Percentiles rank a stretch among this genome's conserved stretches.
These are phyloP conservation scores for Ustilago loliicola DNA, from an alignment of 1,284 basidiomycete genomes.

Conservation along the genomic window DNA sequence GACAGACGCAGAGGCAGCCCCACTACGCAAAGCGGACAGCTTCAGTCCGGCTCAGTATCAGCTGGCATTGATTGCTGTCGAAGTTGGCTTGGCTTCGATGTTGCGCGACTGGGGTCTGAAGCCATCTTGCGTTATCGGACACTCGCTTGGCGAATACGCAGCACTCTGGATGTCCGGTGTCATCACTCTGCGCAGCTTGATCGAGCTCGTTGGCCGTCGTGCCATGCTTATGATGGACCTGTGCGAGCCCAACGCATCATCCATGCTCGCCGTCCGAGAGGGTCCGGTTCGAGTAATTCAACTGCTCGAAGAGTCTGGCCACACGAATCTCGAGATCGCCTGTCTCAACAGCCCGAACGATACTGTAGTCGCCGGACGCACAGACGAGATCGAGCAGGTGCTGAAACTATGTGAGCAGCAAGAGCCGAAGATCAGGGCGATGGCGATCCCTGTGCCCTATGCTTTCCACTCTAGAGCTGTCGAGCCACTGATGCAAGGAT, in stretches of 20 bases:
- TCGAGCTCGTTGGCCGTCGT: constrained; percentile 47
- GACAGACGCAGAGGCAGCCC: neutral
- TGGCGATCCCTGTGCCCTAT: constrained; percentile 52
- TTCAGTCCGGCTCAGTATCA: constrained; percentile 47
- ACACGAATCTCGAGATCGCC: constrained; percentile 40
- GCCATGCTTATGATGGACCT: constrained; percentile 48
- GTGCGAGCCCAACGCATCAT: constrained; percentile 43
- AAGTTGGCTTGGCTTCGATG: constrained; percentile 36
- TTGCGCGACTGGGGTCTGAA: constrained; percentile 43
- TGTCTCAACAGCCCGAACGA: constrained; percentile 54
- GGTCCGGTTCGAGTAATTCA: constrained; percentile 16
- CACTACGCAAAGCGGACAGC: constrained; percentile 29
- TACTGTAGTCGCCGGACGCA: constrained; percentile 46
- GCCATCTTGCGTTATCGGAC: constrained; percentile 39
- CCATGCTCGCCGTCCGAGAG: constrained; percentile 50
- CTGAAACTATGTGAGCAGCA: constrained; percentile 24
- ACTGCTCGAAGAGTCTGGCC: constrained; percentile 22
- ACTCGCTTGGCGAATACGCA: constrained; percentile 57
- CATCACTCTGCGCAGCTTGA: constrained; percentile 33
- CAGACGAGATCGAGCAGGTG: constrained; percentile 31
- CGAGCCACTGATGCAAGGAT: constrained; percentile 33
- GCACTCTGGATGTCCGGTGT: constrained; percentile 45
- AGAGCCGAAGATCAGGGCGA: constrained; percentile 45
- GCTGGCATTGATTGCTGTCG: constrained; percentile 44
- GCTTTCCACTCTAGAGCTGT: constrained; percentile 52